Evolutionary conservation across 192 early-diverging fungal genomes (phyloP).

Genomic region (Chytriomyces confervae): DNA sequence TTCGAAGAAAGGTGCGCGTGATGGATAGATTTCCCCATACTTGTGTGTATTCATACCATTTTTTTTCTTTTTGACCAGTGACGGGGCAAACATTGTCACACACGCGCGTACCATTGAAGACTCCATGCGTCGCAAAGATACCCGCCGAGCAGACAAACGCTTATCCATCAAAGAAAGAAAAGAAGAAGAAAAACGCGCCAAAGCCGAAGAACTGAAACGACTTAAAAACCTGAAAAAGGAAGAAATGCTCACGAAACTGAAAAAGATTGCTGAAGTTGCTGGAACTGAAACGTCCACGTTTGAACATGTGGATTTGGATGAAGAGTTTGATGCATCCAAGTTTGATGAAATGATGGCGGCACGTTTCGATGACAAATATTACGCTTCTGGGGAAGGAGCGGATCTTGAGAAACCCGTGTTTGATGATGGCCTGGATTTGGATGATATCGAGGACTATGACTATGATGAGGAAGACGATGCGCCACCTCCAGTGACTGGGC

Average conservation of each 20-base stretch:
- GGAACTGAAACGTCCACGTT: constrained; percentile 67
- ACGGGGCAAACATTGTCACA: constrained; percentile 71
- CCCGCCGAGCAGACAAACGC: constrained; percentile 77
- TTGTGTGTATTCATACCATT: constrained; percentile 10
- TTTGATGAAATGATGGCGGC: constrained; percentile 86
- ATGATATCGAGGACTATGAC: constrained; percentile 59
- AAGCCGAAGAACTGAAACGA: constrained; percentile 86
- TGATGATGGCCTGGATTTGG: constrained; percentile 84
- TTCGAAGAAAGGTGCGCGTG: constrained; percentile 79
- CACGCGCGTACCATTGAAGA: constrained; percentile 84
- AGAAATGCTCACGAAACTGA: constrained; percentile 80
- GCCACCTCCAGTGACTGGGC: constrained; percentile 17
- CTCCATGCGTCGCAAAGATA: constrained; percentile 82
- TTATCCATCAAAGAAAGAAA: constrained; percentile 75
- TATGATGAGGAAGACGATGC: constrained; percentile 36
- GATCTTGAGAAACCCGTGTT: constrained; percentile 76
- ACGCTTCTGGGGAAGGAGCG: constrained; percentile 45
- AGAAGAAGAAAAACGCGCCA: constrained; percentile 68
- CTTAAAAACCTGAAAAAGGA: constrained; percentile 91
- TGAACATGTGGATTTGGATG: constrained; percentile 82
- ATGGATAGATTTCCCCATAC: neutral
- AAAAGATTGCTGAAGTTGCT: constrained; percentile 83
- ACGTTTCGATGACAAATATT: constrained; percentile 79
- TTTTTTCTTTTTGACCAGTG: neutral
- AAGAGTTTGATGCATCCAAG: constrained; percentile 89